phyloP scores from a whole-genome alignment of 768 basidiomycete genomes.

The Phanerochaete carnosa region DNA sequence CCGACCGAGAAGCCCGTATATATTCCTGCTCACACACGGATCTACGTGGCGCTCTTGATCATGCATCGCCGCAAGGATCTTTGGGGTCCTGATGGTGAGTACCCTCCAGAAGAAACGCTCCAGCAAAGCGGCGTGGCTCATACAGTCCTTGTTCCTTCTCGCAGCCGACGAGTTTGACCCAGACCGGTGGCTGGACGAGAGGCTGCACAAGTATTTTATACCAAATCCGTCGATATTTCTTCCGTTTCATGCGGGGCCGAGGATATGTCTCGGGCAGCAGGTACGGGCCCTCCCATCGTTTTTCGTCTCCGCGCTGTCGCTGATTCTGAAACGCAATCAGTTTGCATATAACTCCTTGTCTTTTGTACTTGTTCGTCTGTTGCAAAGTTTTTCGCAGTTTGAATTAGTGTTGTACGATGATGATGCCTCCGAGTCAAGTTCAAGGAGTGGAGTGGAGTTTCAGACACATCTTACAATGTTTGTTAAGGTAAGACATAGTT shows the following conservation, averaged over 20 bases:
- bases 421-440: too few species aligned
- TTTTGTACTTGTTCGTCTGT: conserved; percentile 57
- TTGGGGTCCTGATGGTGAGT: conserved; percentile 77
- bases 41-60: conserved; percentile 51
- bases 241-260: conserved; percentile 23
- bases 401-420: conserved; percentile 38
- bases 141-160: neutral
- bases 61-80: conserved; percentile 66
- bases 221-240: conserved; percentile 71
- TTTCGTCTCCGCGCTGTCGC: neutral
- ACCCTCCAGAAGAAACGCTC: conserved; percentile 8
- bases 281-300: conserved; percentile 13
- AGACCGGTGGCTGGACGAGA: conserved; percentile 64
- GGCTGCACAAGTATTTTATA: conserved; percentile 57
- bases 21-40: conserved; percentile 19
- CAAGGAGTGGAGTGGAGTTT: too few species aligned
- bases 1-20: conserved; percentile 20
- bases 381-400: conserved; percentile 52
- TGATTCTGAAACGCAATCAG: conserved; percentile 20
- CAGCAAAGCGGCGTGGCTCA: neutral
- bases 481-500: too few species aligned
- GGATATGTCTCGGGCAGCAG: conserved; percentile 25
- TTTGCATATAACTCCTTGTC: conserved; percentile 68
- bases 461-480: too few species aligned
- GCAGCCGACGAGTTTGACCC: conserved; percentile 68